Conservation (phyloP, 495 filamentous ascomycete species). For the Trichoderma orchidacearum region DNA sequence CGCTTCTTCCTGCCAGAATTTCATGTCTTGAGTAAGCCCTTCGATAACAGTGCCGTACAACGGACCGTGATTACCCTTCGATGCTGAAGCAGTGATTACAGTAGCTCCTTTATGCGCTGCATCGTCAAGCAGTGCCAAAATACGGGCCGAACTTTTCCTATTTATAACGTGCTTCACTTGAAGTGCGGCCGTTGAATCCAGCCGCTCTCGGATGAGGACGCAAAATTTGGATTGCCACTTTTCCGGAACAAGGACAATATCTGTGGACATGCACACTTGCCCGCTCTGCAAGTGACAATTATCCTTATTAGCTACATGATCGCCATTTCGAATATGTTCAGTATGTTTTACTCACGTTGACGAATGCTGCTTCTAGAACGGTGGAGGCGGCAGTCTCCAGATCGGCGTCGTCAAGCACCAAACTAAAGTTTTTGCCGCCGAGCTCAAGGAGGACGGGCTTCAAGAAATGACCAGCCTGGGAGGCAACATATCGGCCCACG, state of each 20-base stretch:
- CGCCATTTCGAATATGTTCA: not conserved
- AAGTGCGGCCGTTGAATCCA: not conserved
- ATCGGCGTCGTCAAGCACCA: conserved; percentile 14
- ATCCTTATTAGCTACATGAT: no score
- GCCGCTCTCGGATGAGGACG: not conserved
- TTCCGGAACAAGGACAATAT: conserved; percentile 9
- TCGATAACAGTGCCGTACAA: not conserved
- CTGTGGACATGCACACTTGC: conserved; percentile 19
- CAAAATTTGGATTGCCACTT: not conserved
- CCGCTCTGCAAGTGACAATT: conserved; percentile 8
- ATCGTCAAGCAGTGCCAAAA: not conserved
- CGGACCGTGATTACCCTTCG: not conserved
- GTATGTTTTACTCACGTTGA: not conserved
- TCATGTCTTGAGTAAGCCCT: conserved; percentile 44
- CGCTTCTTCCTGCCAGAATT: conserved; percentile 24
- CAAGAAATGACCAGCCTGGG: conserved; percentile 33
- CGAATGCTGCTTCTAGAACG: not conserved
- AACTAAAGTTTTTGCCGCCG: conserved; percentile 12
- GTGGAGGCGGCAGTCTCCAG: conserved; percentile 10
- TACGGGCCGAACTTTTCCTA: not conserved
- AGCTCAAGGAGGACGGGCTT: conserved; percentile 35
- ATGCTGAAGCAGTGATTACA: not conserved
- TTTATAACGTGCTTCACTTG: not conserved
- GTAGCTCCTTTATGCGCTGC: not conserved
- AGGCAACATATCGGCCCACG: conserved; percentile 13